Percentiles rank a stretch among this genome's conserved stretches.
phyloP scores from a whole-genome alignment of 768 basidiomycete species.

The Lactarius tabidus region DNA sequence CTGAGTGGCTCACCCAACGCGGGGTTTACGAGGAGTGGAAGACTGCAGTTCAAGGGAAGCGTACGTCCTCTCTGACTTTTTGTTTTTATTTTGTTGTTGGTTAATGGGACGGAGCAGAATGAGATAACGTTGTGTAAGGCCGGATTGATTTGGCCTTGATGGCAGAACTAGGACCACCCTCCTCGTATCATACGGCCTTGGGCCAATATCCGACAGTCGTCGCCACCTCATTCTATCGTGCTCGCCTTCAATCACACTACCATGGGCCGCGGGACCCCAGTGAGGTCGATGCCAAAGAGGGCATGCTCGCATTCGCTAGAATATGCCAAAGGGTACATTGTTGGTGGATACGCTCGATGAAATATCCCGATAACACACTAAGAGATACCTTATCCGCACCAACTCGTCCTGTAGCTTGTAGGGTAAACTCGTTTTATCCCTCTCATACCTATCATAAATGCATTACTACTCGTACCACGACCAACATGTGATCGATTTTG shows the following conservation, averaged over 20 bases:
- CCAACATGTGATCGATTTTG: not conserved
- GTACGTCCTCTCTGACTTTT: not conserved
- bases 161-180: not conserved
- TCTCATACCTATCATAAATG: not conserved
- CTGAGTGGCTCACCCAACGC: slow-evolving; percentile 4
- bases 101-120: not conserved
- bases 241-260: not conserved
- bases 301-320: not conserved
- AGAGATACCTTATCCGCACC: not conserved
- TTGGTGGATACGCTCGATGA: not conserved
- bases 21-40: slow-evolving; percentile 12
- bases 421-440: not conserved
- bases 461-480: not conserved
- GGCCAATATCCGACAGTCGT: not conserved
- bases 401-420: not conserved
- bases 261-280: slow-evolving; percentile 3
- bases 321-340: not conserved
- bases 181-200: not conserved
- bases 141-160: no score
- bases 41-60: not conserved
- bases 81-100: not conserved
- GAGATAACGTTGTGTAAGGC: not conserved
- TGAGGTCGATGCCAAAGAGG: not conserved
- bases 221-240: not conserved
- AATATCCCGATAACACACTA: slow-evolving; percentile 1